A percentile compares a stretch with the other conserved stretches of the same genome.
Conservation (phyloP, 2,329 filamentous ascomycete genomes). For the Thelonectria rubi region DNA sequence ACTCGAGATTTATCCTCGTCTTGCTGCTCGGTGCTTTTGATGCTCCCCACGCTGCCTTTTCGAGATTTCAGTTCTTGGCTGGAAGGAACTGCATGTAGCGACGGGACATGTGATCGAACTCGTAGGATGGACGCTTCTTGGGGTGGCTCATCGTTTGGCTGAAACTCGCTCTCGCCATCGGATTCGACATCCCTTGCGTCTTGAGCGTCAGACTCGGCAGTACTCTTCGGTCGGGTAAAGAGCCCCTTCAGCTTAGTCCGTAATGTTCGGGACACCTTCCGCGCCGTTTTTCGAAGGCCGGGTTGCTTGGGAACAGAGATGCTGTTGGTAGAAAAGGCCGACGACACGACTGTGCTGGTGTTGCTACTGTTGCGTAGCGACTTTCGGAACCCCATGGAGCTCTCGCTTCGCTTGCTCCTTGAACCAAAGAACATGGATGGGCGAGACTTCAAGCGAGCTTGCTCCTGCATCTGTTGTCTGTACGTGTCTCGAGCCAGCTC, state of each 20-base stretch:
- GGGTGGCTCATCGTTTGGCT: constrained; percentile 47
- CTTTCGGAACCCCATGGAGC: constrained; percentile 53
- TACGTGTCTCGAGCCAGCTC: constrained; percentile 50
- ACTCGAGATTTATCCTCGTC: constrained; percentile 69
- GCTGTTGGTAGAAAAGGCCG: constrained; percentile 40
- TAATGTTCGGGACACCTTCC: constrained; percentile 70
- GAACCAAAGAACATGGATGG: constrained; percentile 57
- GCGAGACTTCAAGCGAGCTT: constrained; percentile 50
- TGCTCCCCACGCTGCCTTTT: constrained; percentile 64
- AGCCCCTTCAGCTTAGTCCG: constrained; percentile 66
- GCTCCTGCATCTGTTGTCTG: constrained; percentile 47
- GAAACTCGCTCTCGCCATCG: constrained; percentile 44
- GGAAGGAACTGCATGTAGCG: constrained; percentile 58
- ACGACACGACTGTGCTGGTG: constrained; percentile 47
- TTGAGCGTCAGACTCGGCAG: constrained; percentile 17
- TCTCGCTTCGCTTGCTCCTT: constrained; percentile 47
- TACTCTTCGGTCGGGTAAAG: constrained; percentile 44
- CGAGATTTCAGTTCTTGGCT: constrained; percentile 60
- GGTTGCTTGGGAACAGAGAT: constrained; percentile 40
- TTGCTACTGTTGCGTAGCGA: constrained; percentile 60
- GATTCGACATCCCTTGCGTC: constrained; percentile 25
- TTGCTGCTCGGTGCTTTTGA: constrained; percentile 51
- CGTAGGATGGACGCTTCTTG: constrained; percentile 57
- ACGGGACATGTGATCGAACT: constrained; percentile 60
- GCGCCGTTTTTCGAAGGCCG: constrained; percentile 60